These are phyloP conservation scores for Prunus davidiana DNA, from an alignment of 306 rosid species.

Conservation along the genomic window DNA sequence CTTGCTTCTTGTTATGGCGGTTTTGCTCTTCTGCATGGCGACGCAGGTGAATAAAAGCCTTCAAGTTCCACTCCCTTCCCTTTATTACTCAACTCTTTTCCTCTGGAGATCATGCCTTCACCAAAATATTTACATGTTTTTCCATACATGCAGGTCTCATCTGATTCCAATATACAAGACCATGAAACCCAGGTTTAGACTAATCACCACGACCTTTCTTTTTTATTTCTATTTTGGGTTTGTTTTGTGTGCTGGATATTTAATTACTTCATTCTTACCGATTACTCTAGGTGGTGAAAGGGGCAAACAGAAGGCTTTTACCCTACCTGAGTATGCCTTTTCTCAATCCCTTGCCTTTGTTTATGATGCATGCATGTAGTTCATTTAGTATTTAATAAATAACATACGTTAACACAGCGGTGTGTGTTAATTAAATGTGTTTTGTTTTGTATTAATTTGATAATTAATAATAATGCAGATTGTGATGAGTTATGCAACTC, in stretches of 20 bases:
- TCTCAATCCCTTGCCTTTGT: neutral
- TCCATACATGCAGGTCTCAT: slow-evolving; percentile 15
- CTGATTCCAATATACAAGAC: slow-evolving; percentile 18
- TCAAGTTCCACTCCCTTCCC: neutral
- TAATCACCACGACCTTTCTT: neutral
- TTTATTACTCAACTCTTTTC: no score
- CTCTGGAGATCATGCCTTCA: no score
- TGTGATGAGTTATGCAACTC: slow-evolving; percentile 22
- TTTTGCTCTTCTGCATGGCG: slow-evolving; percentile 18
- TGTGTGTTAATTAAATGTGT: no score
- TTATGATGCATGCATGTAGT: neutral
- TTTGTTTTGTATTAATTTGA: neutral
- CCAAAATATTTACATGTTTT: no score
- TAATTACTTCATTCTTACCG: neutral
- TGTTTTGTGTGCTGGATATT: no score
- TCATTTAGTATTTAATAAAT: no score
- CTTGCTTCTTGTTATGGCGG: slow-evolving; percentile 12
- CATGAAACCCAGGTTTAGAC: slow-evolving; percentile 18
- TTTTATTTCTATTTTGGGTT: neutral
- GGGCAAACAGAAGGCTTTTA: slow-evolving; percentile 32
- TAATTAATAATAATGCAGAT: slow-evolving; percentile 10
- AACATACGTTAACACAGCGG: no score
- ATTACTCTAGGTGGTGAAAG: slow-evolving; percentile 17
- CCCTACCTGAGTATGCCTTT: slow-evolving; percentile 16
- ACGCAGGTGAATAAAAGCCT: neutral